Evolutionary conservation across 2,329 filamentous ascomycete species (phyloP).

Genomic region (Penicillium sp.): DNA sequence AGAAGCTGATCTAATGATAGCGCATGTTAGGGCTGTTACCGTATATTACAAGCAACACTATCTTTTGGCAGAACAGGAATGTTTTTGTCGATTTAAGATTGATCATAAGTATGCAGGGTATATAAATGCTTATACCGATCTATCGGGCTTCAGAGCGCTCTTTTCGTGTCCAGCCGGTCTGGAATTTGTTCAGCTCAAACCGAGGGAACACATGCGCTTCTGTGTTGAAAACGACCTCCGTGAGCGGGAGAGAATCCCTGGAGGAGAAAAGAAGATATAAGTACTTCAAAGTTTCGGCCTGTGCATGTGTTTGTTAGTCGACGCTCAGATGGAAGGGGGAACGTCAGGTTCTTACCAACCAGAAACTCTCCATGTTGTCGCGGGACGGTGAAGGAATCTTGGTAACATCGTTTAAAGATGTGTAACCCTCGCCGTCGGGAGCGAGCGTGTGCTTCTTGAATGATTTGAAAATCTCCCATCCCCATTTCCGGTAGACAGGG

Average conservation of each 20-base stretch:
- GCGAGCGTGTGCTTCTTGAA: constrained; percentile 82
- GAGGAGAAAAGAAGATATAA: constrained; percentile 88
- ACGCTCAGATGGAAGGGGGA: not conserved
- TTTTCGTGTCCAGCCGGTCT: constrained; percentile 5
- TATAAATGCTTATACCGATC: not conserved
- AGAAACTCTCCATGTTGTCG: constrained; percentile 98
- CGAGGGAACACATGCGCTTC: constrained; percentile 65
- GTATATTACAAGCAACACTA: not conserved
- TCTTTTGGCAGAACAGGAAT: not conserved
- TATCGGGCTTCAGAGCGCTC: not conserved
- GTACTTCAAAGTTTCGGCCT: constrained; percentile 86
- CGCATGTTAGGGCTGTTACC: not conserved
- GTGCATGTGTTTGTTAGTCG: not conserved
- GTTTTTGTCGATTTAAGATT: not conserved
- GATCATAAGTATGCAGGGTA: not conserved
- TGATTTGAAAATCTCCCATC: constrained; percentile 92
- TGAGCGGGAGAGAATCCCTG: constrained; percentile 73
- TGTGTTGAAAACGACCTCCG: constrained; percentile 85
- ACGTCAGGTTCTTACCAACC: constrained; percentile 59
- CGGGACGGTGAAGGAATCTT: constrained; percentile 63
- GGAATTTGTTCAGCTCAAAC: constrained; percentile 1
- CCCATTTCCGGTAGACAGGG: constrained; percentile 82
- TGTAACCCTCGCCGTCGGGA: constrained; percentile 66
- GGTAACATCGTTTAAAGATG: constrained; percentile 72
- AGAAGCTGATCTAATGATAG: no score